A percentile compares a stretch with the other conserved stretches of the same genome.
phyloP scores from a whole-genome alignment of 768 basidiomycete genomes.

The Hebeloma cylindrosporum region DNA sequence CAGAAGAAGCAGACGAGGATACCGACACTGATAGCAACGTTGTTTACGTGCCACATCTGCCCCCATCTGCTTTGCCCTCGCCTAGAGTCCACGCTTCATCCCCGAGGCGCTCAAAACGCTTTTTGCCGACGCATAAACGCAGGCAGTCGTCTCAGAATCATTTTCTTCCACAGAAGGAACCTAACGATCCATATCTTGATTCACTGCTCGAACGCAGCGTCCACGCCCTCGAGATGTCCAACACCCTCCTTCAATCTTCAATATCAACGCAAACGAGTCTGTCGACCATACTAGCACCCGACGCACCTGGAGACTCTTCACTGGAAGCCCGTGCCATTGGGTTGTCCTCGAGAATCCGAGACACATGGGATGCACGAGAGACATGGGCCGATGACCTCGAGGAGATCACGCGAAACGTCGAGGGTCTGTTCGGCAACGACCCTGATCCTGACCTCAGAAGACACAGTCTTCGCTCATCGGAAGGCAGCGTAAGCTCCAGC shows the following conservation, averaged over 20 bases:
- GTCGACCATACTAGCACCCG: constrained; percentile 47
- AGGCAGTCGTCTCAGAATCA: constrained; percentile 24
- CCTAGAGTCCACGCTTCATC: constrained; percentile 30
- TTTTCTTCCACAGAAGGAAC: constrained; percentile 14
- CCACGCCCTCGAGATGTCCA: constrained; percentile 84
- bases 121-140: constrained; percentile 30
- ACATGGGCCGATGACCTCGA: constrained; percentile 70
- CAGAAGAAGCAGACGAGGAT: constrained; percentile 76
- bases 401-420: constrained; percentile 62
- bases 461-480: constrained; percentile 7
- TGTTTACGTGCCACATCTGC: constrained; percentile 26
- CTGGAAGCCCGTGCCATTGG: constrained; percentile 50
- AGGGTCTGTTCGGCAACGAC: constrained; percentile 49
- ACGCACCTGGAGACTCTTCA: constrained; percentile 45
- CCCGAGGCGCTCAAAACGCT: constrained; percentile 34
- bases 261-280: constrained; percentile 66
- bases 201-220: constrained; percentile 80
- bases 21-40: constrained; percentile 43
- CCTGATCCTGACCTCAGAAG: constrained; percentile 12
- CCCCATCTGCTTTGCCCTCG: constrained; percentile 22
- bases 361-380: constrained; percentile 43
- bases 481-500: constrained; percentile 26
- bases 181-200: constrained; percentile 64
- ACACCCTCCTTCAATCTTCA: constrained; percentile 71
- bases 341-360: constrained; percentile 51